Base-by-base conservation (phyloP, 176 grass and related monocot genomes). In the Cocos nucifera region DNA sequence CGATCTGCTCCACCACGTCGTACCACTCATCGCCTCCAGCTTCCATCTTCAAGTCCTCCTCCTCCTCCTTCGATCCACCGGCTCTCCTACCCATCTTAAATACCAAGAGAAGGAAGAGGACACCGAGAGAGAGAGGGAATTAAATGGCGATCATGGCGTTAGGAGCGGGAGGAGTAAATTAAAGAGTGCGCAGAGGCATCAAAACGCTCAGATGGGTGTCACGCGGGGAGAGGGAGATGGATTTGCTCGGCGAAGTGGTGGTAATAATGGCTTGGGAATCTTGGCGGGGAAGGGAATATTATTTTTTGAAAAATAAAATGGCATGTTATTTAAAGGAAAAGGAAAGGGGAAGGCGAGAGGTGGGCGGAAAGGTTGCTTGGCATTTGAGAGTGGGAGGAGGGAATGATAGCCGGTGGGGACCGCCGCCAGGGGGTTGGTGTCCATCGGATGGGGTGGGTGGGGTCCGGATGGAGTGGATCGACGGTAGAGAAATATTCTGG, bases 1-100 rank as follows among this genome's bases (percentile, higher is more conserved):
- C 89, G 68, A 94, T 94, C 73, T 94, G 84, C 75, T 94, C 89
- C 83, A 79, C 63, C 27, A 85, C 68, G 63, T 94, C 84, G 81
- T 94, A 94, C 70, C 73, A 56, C 74, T 94, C 84, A 25, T 61
- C 64, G 19, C 23, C 64, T 50, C 51, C 52, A 49, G 15, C 63
- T 7, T 53, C 44, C 27, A 19, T 50, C 56, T 21, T 15, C 16
- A 26, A 6, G 1, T n/a, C 7, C 19, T 49, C 22, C 63, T 26
- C 58, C 56, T 48, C 23, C 51, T 19, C 51, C 26, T 69, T 39
- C 29, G 50, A 35, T 57, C 25, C 50, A 69, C 17, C 24, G 52
- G 6, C 50, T 69, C 51, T 69, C 29, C 51, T 8, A n/a, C 15
- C 66, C 66, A 69, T 69, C 32, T 32, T 25, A 44, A 44, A 14